Evolutionary conservation across 768 basidiomycete species (phyloP).

Genomic region (Leccinum fibrillosum): DNA sequence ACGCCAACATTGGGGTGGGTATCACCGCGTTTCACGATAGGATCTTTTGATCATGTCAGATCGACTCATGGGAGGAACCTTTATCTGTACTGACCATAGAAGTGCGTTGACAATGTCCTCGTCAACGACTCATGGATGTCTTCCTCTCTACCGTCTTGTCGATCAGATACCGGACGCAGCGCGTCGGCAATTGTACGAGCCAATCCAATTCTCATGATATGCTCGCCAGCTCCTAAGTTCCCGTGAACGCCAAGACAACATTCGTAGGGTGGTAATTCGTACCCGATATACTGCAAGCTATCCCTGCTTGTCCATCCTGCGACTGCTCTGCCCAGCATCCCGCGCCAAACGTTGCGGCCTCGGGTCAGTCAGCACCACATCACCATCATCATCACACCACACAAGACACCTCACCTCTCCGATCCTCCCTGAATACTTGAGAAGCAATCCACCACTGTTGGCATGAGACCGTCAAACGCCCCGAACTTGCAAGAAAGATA

Average conservation of each 20-base stretch:
- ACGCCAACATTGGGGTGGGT: constrained; percentile 56
- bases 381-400: neutral
- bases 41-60: constrained; percentile 27
- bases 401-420: constrained; percentile 54
- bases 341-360: constrained; percentile 72
- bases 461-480: neutral
- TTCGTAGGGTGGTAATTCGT: neutral
- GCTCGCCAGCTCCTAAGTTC: constrained; percentile 64
- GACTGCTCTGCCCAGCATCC: constrained; percentile 68
- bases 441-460: constrained; percentile 70
- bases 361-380: neutral
- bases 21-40: constrained; percentile 38
- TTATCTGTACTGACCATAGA: constrained; percentile 45
- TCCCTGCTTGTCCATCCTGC: constrained; percentile 26
- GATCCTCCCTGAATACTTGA: constrained; percentile 70
- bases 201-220: constrained; percentile 56
- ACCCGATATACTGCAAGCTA: constrained; percentile 72
- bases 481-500: neutral
- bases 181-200: constrained; percentile 55
- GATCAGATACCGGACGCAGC: constrained; percentile 21
- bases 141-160: constrained; percentile 26
- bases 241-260: neutral
- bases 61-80: neutral
- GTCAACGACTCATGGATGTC: constrained; percentile 60
- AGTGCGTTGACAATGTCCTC: constrained; percentile 42